Evolutionary conservation across 2,329 filamentous ascomycete genomes (phyloP), one percentile per base, ranked within the genome.

Genomic region (Bipolaris victoriae): DNA sequence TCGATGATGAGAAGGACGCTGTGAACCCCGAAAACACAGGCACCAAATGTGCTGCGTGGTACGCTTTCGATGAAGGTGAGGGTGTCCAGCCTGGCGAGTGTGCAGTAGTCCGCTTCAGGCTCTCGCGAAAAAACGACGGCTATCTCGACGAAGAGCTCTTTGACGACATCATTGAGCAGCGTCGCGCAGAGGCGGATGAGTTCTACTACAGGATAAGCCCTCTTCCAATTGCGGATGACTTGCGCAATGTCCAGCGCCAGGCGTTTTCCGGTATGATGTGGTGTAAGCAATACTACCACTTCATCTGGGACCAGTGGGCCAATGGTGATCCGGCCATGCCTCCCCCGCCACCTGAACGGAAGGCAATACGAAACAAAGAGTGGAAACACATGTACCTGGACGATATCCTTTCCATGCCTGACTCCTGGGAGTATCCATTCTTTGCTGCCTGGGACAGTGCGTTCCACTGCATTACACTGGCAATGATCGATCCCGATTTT

Each of bases 401-500:
- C 65, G 94, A 98, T 73, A 92, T 98, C 60, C 77, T 98, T 33
- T 97, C 94, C 0, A 97, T 98, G 94, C 95, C 94, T 0, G 94
- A 98, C 76, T 97, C 93, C 0, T 98, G 94, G 94, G 94, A 98
- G 72, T 98, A 98, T 69, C 94, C 94, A 0, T 98, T 97, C 81
- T 97, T 97, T 75, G 93, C 93, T 18, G 94, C 94, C 3, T 98
- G 94, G 94, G 94, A 98, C 76, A 94, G 90, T 52, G 94, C 93
- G 5, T 98, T 98, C 78, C 95, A 98, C 79, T 97, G 93, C 73
- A 97, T 98, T 66, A 91, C 93, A 0, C 80, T 98, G 60, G 91
- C 95, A 37, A 97, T 98, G 93, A 93, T 98, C 62, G 94, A 98
- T 70, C 95, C 94, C 0, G 94, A 97, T 40, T 97, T 97, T 70